Conservation (phyloP, 257 asterid genomes). For the Lycium barbarum region DNA sequence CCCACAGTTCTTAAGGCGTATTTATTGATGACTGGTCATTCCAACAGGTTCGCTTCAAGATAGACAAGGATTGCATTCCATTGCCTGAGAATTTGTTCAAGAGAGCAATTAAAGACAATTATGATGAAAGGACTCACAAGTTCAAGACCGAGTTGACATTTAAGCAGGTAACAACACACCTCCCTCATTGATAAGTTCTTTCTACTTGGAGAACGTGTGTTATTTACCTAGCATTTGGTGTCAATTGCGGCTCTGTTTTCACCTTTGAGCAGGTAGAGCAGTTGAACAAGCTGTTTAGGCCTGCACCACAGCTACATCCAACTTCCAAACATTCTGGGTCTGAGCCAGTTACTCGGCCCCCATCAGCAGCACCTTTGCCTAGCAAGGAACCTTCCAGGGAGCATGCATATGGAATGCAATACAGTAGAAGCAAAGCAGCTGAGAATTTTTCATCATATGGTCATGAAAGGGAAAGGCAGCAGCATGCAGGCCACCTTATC, state of each 20-base stretch:
- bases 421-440: conserved; percentile 32
- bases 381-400: conserved; percentile 39
- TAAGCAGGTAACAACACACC: conserved; percentile 61
- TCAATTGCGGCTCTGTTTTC: conserved; percentile 29
- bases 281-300: conserved; percentile 57
- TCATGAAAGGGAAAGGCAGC: conserved; percentile 44
- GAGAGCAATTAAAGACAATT: conserved; percentile 79
- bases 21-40: conserved; percentile 27
- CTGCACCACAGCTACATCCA: conserved; percentile 53
- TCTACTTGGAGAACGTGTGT: conserved; percentile 23
- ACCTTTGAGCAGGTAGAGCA: conserved; percentile 57
- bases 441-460: conserved; percentile 36
- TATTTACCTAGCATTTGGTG: conserved; percentile 22
- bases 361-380: conserved; percentile 34
- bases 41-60: conserved; percentile 70
- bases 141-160: conserved; percentile 74
- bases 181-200: conserved; percentile 22
- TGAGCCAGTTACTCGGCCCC: conserved; percentile 28
- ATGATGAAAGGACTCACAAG: conserved; percentile 69
- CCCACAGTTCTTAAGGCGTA: conserved; percentile 29
- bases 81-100: conserved; percentile 77
- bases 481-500: conserved; percentile 39
- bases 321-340: conserved; percentile 37
- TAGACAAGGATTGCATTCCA: conserved; percentile 71
- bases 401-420: conserved; percentile 36